phyloP scores from a whole-genome alignment of 2,329 filamentous ascomycete genomes.

The Botrytis pseudocinerea region DNA sequence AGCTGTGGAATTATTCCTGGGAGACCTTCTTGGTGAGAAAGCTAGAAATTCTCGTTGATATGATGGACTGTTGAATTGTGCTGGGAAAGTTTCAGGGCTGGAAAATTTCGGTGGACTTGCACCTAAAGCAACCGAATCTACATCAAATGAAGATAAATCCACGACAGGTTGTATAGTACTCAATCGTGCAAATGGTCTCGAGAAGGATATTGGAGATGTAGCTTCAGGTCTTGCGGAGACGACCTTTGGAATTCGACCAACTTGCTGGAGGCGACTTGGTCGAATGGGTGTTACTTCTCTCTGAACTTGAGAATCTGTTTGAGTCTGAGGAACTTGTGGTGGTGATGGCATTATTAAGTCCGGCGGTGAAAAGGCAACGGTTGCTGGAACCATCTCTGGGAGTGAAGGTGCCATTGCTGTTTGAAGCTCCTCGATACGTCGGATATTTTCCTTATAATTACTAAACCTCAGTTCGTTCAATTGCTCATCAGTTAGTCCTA shows the following conservation, averaged over 20 bases:
- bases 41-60: conserved; percentile 63
- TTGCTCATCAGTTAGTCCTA: conserved; percentile 37
- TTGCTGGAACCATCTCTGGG: conserved; percentile 17
- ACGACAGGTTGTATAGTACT: conserved; percentile 48
- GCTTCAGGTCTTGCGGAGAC: conserved; percentile 68
- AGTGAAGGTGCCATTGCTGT: conserved; percentile 23
- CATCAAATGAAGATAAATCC: conserved; percentile 38
- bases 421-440: conserved; percentile 31
- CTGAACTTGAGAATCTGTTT: conserved; percentile 31
- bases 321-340: conserved; percentile 30
- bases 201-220: conserved; percentile 77
- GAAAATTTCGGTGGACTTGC: conserved; percentile 43
- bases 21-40: conserved; percentile 61
- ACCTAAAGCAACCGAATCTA: conserved; percentile 51
- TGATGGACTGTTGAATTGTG: conserved; percentile 28
- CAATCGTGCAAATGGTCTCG: conserved; percentile 70
- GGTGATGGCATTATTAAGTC: conserved; percentile 29
- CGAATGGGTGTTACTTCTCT: conserved; percentile 31
- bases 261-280: conserved; percentile 71
- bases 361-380: conserved; percentile 31
- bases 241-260: conserved; percentile 84
- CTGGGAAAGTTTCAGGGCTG: conserved; percentile 28
- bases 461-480: conserved; percentile 39
- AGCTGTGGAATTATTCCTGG: conserved; percentile 69
- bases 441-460: conserved; percentile 34